Evolutionary conservation across 2,329 filamentous ascomycete genomes (phyloP).

Genomic region (Botrytis deweyae): DNA sequence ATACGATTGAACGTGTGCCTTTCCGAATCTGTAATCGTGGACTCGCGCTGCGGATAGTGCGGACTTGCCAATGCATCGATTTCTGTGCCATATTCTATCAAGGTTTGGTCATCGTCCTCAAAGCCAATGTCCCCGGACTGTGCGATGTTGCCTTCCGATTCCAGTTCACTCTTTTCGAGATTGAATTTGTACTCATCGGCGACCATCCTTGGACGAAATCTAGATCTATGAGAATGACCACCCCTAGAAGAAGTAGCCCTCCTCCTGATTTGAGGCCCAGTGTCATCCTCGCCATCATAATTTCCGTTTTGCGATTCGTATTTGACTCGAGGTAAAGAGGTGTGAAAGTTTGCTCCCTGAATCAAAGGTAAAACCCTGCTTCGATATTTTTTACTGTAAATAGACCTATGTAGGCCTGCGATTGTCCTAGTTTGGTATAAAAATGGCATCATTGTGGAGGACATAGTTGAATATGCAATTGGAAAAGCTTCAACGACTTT

Average conservation of each 20-base stretch:
- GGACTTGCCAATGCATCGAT: conserved; percentile 28
- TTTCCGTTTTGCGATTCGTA: not conserved
- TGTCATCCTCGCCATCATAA: not conserved
- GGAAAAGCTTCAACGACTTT: conserved; percentile 21
- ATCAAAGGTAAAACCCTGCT: not conserved
- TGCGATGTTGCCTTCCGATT: conserved; percentile 10
- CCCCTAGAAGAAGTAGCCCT: not conserved
- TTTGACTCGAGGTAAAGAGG: conserved; percentile 8
- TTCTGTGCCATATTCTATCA: conserved; percentile 26
- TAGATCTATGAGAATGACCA: not conserved
- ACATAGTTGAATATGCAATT: conserved; percentile 21
- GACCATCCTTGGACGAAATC: not conserved
- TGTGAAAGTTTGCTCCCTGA: conserved; percentile 3
- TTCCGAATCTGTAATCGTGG: conserved; percentile 59
- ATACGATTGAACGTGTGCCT: conserved; percentile 51
- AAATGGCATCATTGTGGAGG: conserved; percentile 57
- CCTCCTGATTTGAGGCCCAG: not conserved
- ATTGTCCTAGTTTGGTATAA: conserved; percentile 72
- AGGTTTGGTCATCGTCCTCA: conserved; percentile 24
- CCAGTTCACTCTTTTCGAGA: conserved; percentile 14
- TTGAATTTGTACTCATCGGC: not conserved
- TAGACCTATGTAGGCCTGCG: conserved; percentile 20
- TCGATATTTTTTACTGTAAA: conserved; percentile 3
- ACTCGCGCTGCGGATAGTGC: conserved; percentile 35
- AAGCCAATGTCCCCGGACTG: conserved; percentile 19